Conservation (phyloP, 2,329 filamentous ascomycete species). For the Colletotrichum tropicale region DNA sequence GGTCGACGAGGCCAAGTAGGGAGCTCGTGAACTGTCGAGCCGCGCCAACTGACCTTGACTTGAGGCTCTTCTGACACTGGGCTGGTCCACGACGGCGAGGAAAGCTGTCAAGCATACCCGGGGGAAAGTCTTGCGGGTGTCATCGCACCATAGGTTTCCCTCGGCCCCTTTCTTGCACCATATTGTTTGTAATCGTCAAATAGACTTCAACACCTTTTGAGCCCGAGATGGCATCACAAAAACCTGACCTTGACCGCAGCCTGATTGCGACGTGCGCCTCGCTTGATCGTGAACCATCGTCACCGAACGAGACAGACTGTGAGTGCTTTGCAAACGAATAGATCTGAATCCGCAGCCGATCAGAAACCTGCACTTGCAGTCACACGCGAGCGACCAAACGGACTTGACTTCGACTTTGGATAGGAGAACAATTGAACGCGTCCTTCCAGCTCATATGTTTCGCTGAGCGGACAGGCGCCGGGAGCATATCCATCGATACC, state of each 20-base stretch:
- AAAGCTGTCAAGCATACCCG: not conserved
- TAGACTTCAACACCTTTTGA: not conserved
- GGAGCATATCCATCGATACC: not conserved
- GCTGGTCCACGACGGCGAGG: not conserved
- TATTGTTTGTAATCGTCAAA: not conserved
- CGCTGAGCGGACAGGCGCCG: not conserved
- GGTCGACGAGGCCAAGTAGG: not conserved
- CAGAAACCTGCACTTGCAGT: not conserved
- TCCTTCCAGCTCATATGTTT: not conserved
- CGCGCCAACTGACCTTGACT: not conserved
- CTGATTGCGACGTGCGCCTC: no score
- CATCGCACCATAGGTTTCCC: not conserved
- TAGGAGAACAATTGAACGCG: not conserved
- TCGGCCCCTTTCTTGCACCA: not conserved
- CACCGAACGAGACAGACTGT: not conserved
- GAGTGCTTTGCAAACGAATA: not conserved
- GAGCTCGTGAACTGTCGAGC: not conserved
- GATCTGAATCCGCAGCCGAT: not conserved
- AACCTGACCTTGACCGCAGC: no score
- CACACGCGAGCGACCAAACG: not conserved
- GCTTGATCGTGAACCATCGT: not conserved
- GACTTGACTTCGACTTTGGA: not conserved
- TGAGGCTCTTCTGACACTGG: not conserved
- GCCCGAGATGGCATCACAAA: not conserved
- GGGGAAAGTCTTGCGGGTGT: not conserved